Base-by-base conservation (phyloP, 257 asterid species). In the Buddleja alternifolia region DNA sequence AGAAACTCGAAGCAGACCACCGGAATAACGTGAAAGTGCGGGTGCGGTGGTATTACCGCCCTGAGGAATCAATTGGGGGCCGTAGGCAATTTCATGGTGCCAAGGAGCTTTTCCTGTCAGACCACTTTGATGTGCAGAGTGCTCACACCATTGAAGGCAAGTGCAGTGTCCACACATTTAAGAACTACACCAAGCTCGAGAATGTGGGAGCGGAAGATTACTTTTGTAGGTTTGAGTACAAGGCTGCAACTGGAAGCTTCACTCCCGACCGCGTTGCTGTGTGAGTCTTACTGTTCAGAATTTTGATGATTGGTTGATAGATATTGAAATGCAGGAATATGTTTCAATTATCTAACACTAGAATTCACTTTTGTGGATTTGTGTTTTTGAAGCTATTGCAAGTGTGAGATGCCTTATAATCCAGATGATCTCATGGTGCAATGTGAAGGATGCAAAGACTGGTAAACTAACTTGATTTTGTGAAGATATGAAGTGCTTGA, bases 361-460 rank as follows among this genome's bases (percentile, higher is more conserved):
- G 60, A 23, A 20, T 10, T 20, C 20, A 44, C 32, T 19, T 52
- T 47, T 20, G 3, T 17, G 60, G 17, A 66, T 66, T 72, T 47
- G 7, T 61, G 23, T 69, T 61, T 76, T 20, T 72, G 69, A 73
- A 87, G 96, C 76, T 90, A 90, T 77, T 90, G 95, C 85, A 90
- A 90, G 75, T 90, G 95, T 56, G 95, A 90, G 80, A 85, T 90
- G 96, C 96, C 96, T 14, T 90, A 90, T 69, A 87, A 87, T 73
- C 96, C 95, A 1, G 95, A 90, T 54, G 96, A 90, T 76, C 92
- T 90, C 60, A 90, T 90, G 96, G 96, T 90, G 73, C 96, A 89
- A 67, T 89, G 96, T 60, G 96, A 89, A 74, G 89, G 85, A 47
- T 89, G 96, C 77, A 85, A 85, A 52, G 86, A 81, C 67, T 81